Conservation (phyloP, 352 stramenopile genomes). For the Globisporangium iwayamae region DNA sequence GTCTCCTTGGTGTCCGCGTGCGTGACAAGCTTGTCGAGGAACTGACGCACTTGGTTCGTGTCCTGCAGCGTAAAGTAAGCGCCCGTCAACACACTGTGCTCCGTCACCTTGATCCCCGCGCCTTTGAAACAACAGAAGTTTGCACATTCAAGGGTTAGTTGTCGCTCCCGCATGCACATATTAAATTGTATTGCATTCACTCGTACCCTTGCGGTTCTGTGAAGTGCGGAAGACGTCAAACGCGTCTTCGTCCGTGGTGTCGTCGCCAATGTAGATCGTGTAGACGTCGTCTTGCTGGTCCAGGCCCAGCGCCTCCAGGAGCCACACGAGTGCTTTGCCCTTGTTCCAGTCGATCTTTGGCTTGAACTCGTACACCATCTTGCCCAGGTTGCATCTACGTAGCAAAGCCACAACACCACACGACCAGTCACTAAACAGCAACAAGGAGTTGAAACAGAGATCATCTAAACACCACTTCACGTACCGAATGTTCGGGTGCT, state of each 20-base stretch:
- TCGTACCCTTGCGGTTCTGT: slow-evolving; percentile 44
- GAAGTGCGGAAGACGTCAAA: slow-evolving; percentile 65
- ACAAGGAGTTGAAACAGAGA: not conserved
- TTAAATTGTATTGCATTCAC: not conserved
- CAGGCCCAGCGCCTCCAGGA: slow-evolving; percentile 70
- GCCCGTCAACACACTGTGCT: slow-evolving; percentile 61
- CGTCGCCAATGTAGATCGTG: slow-evolving; percentile 92
- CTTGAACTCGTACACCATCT: slow-evolving; percentile 91
- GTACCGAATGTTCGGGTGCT: slow-evolving; percentile 63
- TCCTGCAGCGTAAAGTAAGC: slow-evolving; percentile 78
- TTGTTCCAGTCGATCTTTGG: slow-evolving; percentile 92
- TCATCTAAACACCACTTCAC: slow-evolving; percentile 5
- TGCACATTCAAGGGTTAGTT: not conserved
- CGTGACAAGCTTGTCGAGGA: slow-evolving; percentile 65
- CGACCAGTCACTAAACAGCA: too few relatives aligned
- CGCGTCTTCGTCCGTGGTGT: slow-evolving; percentile 88
- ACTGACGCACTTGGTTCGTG: slow-evolving; percentile 67
- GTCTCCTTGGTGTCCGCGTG: slow-evolving; percentile 17
- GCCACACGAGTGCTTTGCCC: slow-evolving; percentile 86
- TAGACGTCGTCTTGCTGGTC: slow-evolving; percentile 77
- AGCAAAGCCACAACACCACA: not conserved
- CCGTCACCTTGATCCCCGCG: slow-evolving; percentile 81
- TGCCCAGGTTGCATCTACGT: slow-evolving; percentile 72
- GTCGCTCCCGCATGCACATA: not conserved
- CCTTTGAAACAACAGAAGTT: slow-evolving; percentile 19